These are phyloP conservation scores for Trypanosoma boissoni DNA, from an alignment of 208 protist genomes.

Conservation along the genomic window DNA sequence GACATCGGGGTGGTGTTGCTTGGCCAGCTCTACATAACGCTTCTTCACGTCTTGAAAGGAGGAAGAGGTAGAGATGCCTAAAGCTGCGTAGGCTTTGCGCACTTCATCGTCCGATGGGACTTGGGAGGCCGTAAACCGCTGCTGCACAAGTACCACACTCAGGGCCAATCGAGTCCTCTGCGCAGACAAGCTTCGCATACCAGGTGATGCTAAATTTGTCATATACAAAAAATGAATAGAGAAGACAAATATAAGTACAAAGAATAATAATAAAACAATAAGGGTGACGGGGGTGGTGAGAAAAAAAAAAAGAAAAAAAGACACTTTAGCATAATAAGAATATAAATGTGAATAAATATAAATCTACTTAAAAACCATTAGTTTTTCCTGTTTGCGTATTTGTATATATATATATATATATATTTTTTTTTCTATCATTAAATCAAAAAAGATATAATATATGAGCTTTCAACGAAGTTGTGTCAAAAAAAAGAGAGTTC, in stretches of 20 bases:
- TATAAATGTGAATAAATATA: no score
- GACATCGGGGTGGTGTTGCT: conserved; percentile 89
- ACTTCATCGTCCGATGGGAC: conserved; percentile 77
- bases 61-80: conserved; percentile 49
- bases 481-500: no score
- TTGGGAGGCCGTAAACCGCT: conserved; percentile 10
- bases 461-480: no score
- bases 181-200: conserved; percentile 18
- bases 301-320: not conserved
- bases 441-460: no score
- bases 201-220: not conserved
- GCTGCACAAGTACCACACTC: conserved; percentile 14
- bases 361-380: not conserved
- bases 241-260: conserved; percentile 2
- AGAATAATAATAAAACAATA: conserved; percentile 12
- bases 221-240: conserved; percentile 2
- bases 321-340: not conserved
- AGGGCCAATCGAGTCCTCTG: not conserved
- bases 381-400: not conserved
- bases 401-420: no score
- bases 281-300: not conserved
- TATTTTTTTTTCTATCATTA: no score
- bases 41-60: conserved; percentile 75
- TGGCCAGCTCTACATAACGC: conserved; percentile 78
- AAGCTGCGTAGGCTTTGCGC: conserved; percentile 57